Conservation (phyloP, 164 flowering plant genomes). For the Amborella trichopoda region DNA sequence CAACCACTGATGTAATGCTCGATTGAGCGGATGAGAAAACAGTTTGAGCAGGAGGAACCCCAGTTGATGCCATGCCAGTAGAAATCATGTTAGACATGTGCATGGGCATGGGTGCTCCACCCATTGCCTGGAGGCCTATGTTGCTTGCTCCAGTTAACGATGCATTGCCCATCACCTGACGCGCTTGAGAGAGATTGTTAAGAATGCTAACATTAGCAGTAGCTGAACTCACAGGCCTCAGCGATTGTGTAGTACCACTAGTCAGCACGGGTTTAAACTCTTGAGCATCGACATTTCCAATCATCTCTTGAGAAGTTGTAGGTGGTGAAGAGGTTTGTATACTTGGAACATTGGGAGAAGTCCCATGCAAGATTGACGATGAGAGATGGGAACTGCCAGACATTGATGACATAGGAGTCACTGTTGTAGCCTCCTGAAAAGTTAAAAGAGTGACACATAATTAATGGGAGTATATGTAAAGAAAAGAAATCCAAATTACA, state of each 20-base stretch:
- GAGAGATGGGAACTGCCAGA: no score
- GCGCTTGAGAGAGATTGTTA: conserved; percentile 75
- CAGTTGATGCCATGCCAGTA: conserved; percentile 76
- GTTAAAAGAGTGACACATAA: no score
- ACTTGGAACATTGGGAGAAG: conserved; percentile 46
- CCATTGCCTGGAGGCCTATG: conserved; percentile 57
- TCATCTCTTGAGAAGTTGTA: conserved; percentile 57
- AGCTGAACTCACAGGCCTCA: conserved; percentile 51
- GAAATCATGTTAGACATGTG: conserved; percentile 91
- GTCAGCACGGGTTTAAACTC: conserved; percentile 60
- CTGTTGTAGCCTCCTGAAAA: conserved; percentile 74
- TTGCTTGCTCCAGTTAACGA: conserved; percentile 57
- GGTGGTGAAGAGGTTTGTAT: conserved; percentile 66
- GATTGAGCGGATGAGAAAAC: conserved; percentile 60
- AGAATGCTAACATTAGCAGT: conserved; percentile 80
- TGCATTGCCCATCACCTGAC: conserved; percentile 54
- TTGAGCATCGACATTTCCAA: conserved; percentile 33
- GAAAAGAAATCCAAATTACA: no score
- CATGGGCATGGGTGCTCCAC: conserved; percentile 59
- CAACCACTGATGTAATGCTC: conserved; percentile 34
- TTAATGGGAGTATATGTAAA: no score
- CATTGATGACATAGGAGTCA: no score
- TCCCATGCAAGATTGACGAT: conserved; percentile 35
- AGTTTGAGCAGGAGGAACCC: conserved; percentile 39
- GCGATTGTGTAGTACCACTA: conserved; percentile 35